Evolutionary conservation across 2,329 filamentous ascomycete genomes (phyloP), one percentile per base, ranked within the genome.

Genomic region (Lojkania enalia): DNA sequence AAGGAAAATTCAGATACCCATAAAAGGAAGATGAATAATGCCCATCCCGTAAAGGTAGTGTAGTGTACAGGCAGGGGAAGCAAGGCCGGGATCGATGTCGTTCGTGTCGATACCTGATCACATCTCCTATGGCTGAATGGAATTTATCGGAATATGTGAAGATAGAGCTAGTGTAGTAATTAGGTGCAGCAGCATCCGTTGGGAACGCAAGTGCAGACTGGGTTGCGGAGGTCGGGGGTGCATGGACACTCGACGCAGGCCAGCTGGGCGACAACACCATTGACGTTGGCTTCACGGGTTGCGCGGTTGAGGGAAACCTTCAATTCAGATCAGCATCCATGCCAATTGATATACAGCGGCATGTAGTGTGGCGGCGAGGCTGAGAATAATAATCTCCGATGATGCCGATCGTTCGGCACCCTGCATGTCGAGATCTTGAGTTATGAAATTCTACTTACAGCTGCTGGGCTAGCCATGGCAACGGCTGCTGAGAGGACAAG

Each of bases 181-280:
- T 35, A 37, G 9, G 20, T 16, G 46, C 48, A 53, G 41, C 47
- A 52, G 43, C 46, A 49, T 14, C 49, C 45, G 16, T 46, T 37
- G 12, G 39, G 13, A 5, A 51, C 30, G 43, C 51, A 54, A 3
- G 13, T 27, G 43, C 51, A 55, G 23, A 11, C 16, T 9, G 30
- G 7, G 30, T 16, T 33, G 30, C 7, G 14, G 30, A 33, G 7
- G 14, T 33, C 30, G 30, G 30, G 6, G 9, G 30, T 11, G 30
- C 52, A 55, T 3, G 49, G 52, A 20, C 49, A 55, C 46, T 48
- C 39, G 36, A 54, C 27, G 38, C 48, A 54, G 13, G 42, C 3
- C 13, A 38, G n/a, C 13, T 20, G 19, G 2, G n/a, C 11, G 20
- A 21, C 38, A 19, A 13, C 27, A 35, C 35, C 42, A 20, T 36